Percentiles rank a stretch among this genome's conserved stretches.
Evolutionary conservation across 208 protist genomes (phyloP).

Genomic region (Herpetomonas samuelpessoai): DNA sequence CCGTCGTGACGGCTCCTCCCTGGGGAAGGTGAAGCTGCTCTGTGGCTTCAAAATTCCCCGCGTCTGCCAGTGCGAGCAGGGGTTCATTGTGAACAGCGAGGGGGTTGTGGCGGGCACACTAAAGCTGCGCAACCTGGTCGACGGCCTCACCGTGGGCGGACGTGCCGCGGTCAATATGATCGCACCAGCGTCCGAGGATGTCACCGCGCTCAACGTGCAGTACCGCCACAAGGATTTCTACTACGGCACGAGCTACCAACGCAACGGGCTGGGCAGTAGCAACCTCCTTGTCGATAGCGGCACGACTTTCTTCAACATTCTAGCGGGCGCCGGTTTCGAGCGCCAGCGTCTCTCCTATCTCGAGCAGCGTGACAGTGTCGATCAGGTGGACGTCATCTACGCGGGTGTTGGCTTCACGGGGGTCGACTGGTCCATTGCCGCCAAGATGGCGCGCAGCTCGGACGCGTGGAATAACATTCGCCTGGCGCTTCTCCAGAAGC

Average conservation of each 20-base stretch:
- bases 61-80: conserved; percentile 71
- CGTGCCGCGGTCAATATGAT: conserved; percentile 74
- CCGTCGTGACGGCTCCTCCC: conserved; percentile 39
- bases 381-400: conserved; percentile 78
- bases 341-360: conserved; percentile 75
- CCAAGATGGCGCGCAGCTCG: conserved; percentile 67
- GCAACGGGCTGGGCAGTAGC: conserved; percentile 84
- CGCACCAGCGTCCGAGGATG: conserved; percentile 78
- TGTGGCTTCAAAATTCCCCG: conserved; percentile 52
- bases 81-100: conserved; percentile 50
- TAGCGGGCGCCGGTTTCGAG: conserved; percentile 80
- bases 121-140: conserved; percentile 54
- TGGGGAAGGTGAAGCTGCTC: conserved; percentile 80
- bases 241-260: conserved; percentile 59
- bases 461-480: conserved; percentile 68
- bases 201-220: conserved; percentile 44
- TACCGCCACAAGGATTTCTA: conserved; percentile 83
- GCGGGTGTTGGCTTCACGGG: conserved; percentile 74
- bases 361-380: conserved; percentile 57
- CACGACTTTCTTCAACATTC: conserved; percentile 78
- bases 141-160: conserved; percentile 60
- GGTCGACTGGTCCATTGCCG: conserved; percentile 75
- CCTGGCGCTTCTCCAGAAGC: conserved; percentile 63
- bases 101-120: conserved; percentile 46
- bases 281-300: conserved; percentile 81